Base-by-base conservation (phyloP, 2,329 filamentous ascomycete genomes). In the Cordyceps sp. region DNA sequence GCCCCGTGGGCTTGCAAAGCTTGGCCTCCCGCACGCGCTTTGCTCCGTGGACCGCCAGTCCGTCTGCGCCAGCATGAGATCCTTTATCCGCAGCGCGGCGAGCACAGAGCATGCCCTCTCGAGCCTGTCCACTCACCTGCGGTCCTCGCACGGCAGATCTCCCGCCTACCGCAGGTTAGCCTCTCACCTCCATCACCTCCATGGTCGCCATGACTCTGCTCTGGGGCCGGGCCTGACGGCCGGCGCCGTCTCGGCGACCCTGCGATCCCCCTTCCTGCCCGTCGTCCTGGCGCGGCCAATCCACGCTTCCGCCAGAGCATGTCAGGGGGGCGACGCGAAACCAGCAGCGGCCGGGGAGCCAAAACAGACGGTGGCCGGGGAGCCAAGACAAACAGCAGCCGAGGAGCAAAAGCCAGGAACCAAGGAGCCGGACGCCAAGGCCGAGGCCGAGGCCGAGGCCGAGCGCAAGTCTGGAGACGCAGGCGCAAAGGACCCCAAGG, bases 91-190 rank as follows among this genome's bases (percentile, higher is more conserved):
- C 57, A 61, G 56, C 55, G 58, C 47, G 34, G 44, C 42, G 27
- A 52, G 53, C 40, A 50, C 60, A 42, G 52, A 61, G 38, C 50
- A 50, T 42, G 53, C 53, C 41, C 47, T 64, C 27, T 48, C 54
- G 14, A 52, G 60, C 48, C 54, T 54, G 33, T 54, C 59, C 40
- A 47, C 54, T 35, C 53, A 57, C 37, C 31, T 46, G 30, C 41
- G 38, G 39, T 36, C 47, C 37, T 51, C 55, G 33, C 46, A 54
- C 39, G 52, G 58, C 48, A 61, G 57, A 53, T 58, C 59, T 33
- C 61, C 62, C 34, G 59, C 62, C 16, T 63, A 61, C 41, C 52
- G 57, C 45, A 58, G 63, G 53, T 57, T 68, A 61, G 49, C 48
- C 35, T 56, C 49, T 29, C 44, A 52, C 35, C 45, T 55, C 35